A percentile compares a stretch with the other conserved stretches of the same genome.
Evolutionary conservation across 1,284 basidiomycete genomes (phyloP).

Genomic region (Sporisorium scitamineum): DNA sequence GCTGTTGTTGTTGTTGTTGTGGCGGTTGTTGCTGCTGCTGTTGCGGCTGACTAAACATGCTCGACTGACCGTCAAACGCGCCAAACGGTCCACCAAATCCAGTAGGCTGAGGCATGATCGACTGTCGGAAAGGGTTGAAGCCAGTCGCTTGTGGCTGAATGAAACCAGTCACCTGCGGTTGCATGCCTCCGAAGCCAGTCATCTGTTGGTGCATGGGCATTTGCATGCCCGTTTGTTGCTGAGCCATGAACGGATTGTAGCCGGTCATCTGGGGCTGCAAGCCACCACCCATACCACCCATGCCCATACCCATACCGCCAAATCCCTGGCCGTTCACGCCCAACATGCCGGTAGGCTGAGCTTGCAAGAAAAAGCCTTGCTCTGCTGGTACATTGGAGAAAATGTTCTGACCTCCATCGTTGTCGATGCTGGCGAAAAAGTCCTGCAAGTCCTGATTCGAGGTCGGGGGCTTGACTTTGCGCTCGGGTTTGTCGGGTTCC

Average conservation of each 20-base stretch:
- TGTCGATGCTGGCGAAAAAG: slow-evolving; percentile 92
- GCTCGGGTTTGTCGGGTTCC: slow-evolving; percentile 53
- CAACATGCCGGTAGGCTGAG: slow-evolving; percentile 58
- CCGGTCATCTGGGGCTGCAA: slow-evolving; percentile 69
- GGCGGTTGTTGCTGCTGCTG: slow-evolving; percentile 32
- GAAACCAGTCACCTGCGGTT: slow-evolving; percentile 70
- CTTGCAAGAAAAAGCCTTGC: slow-evolving; percentile 48
- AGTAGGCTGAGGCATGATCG: slow-evolving; percentile 62
- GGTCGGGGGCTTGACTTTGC: slow-evolving; percentile 52
- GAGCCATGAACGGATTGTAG: slow-evolving; percentile 71
- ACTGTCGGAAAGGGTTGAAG: slow-evolving; percentile 77
- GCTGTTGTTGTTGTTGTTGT: slow-evolving; percentile 27
- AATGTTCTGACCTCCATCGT: slow-evolving; percentile 79
- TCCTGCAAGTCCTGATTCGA: slow-evolving; percentile 76
- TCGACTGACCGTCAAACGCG: slow-evolving; percentile 33
- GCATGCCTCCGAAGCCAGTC: slow-evolving; percentile 72
- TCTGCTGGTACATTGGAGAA: slow-evolving; percentile 72
- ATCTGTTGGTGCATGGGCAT: slow-evolving; percentile 73
- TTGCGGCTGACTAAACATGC: slow-evolving; percentile 32
- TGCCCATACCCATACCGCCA: slow-evolving; percentile 71
- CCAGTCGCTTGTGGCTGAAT: slow-evolving; percentile 81
- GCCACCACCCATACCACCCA: slow-evolving; percentile 25
- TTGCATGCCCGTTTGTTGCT: slow-evolving; percentile 49
- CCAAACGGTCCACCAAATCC: slow-evolving; percentile 45
- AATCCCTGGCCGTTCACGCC: slow-evolving; percentile 39